phyloP scores from a whole-genome alignment of 805 yeast genomes.

The Aciculoconidium aculeatum region DNA sequence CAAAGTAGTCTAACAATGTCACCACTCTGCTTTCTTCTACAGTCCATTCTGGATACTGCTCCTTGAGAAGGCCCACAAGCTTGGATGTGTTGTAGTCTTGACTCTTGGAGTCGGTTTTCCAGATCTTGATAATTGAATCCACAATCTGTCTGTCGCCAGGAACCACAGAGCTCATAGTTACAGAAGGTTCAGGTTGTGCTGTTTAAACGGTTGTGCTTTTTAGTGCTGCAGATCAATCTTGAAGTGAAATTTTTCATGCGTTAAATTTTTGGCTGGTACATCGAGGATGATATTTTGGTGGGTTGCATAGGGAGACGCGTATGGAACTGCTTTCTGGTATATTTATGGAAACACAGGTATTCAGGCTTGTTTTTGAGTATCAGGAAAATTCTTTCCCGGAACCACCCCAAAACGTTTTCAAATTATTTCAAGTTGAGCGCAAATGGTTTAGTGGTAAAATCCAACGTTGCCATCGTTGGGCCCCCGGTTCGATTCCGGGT shows the following conservation, averaged over 20 bases:
- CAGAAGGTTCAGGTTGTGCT: background rate
- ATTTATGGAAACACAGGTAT: too few relatives aligned
- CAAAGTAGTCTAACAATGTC: conserved; percentile 48
- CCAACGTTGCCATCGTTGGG: too few relatives aligned
- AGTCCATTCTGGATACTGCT: conserved; percentile 55
- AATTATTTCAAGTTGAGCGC: too few relatives aligned
- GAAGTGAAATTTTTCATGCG: background rate
- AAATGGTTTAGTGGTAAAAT: too few relatives aligned
- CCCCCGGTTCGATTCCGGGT: too few relatives aligned
- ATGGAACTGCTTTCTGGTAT: too few relatives aligned
- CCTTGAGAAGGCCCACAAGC: conserved; percentile 46
- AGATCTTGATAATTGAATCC: conserved; percentile 53
- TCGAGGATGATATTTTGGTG: too few relatives aligned
- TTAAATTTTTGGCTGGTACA: background rate
- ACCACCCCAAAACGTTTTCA: too few relatives aligned
- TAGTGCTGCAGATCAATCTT: background rate
- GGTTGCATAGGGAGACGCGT: too few relatives aligned
- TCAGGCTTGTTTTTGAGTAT: too few relatives aligned
- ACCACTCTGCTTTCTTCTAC: conserved; percentile 55
- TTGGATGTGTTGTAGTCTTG: conserved; percentile 53
- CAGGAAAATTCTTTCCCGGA: too few relatives aligned
- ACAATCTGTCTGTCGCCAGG: conserved; percentile 48
- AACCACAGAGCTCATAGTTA: background rate
- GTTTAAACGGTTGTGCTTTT: background rate
- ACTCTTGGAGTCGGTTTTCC: conserved; percentile 63